Percentiles rank a stretch among this genome's conserved stretches.
phyloP scores from a whole-genome alignment of 805 yeast species.

The Ogataea methanolica region DNA sequence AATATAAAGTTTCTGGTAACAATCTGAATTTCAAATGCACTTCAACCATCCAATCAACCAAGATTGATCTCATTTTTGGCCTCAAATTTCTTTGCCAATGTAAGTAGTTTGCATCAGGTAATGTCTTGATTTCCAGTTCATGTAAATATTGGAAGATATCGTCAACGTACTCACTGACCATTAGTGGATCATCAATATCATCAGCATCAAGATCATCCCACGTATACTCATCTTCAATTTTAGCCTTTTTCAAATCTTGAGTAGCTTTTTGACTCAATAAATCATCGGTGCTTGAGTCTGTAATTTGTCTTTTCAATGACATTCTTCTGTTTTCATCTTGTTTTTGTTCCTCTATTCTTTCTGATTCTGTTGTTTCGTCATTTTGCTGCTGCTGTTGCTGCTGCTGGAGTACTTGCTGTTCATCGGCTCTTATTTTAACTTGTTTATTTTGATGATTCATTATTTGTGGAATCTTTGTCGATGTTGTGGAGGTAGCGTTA shows the following conservation, averaged over 20 bases:
- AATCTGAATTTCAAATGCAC: slow-evolving; percentile 81
- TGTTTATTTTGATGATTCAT: slow-evolving; percentile 8
- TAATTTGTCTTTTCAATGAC: slow-evolving; percentile 48
- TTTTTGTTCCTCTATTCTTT: slow-evolving; percentile 24
- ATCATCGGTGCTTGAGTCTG: slow-evolving; percentile 45
- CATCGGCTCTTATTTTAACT: slow-evolving; percentile 12
- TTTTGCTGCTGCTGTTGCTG: slow-evolving; percentile 2
- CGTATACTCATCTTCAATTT: slow-evolving; percentile 35
- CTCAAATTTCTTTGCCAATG: slow-evolving; percentile 60
- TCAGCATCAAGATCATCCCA: slow-evolving; percentile 76
- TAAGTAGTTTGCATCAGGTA: slow-evolving; percentile 69
- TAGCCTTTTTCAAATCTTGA: slow-evolving; percentile 28
- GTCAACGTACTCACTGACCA: slow-evolving; percentile 89
- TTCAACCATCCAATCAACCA: slow-evolving; percentile 93
- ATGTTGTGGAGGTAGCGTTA: slow-evolving; percentile 1
- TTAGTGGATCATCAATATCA: slow-evolving; percentile 67
- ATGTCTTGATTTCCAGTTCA: slow-evolving; percentile 63
- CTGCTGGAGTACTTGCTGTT: background rate
- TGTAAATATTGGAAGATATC: slow-evolving; percentile 82
- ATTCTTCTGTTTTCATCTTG: slow-evolving; percentile 28
- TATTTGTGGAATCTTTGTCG: slow-evolving; percentile 2
- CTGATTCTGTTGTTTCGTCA: slow-evolving; percentile 9
- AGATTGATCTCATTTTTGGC: slow-evolving; percentile 79
- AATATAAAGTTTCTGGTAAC: slow-evolving; percentile 77
- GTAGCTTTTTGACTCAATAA: slow-evolving; percentile 20